phyloP scores from a whole-genome alignment of 2,329 filamentous ascomycete species.

The Leptographium lundbergii region DNA sequence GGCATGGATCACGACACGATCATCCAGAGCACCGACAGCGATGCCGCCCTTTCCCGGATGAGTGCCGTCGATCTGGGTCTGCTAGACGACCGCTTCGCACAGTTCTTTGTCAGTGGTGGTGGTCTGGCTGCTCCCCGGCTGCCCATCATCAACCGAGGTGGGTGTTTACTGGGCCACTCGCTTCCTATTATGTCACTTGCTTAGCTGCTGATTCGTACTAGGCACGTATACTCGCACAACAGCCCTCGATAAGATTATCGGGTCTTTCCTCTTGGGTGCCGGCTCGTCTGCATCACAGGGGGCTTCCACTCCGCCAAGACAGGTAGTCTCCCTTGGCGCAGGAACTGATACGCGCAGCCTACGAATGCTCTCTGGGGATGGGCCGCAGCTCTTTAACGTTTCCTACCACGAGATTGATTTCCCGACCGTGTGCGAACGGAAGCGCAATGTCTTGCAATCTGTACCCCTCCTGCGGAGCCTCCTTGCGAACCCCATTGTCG shows the following conservation, averaged over 20 bases:
- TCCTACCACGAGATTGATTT: conserved; percentile 94
- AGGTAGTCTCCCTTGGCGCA: conserved; percentile 86
- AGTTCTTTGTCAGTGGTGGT: conserved; percentile 44
- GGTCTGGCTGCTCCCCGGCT: conserved; percentile 49
- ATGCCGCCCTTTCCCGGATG: conserved; percentile 77
- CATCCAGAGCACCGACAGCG: conserved; percentile 81
- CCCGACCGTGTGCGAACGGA: conserved; percentile 54
- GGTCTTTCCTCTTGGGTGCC: conserved; percentile 47
- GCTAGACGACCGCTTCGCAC: conserved; percentile 68
- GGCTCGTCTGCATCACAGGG: not conserved
- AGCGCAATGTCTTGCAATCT: conserved; percentile 42
- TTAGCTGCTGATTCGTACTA: conserved; percentile 25
- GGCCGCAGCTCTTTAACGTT: conserved; percentile 28
- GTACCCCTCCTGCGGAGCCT: conserved; percentile 28
- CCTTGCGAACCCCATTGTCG: conserved; percentile 20
- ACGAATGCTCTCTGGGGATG: conserved; percentile 43
- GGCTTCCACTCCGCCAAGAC: conserved; percentile 31
- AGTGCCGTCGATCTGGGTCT: conserved; percentile 84
- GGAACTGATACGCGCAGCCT: conserved; percentile 88
- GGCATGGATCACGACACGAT: conserved; percentile 49
- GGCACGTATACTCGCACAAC: conserved; percentile 87
- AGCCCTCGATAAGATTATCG: conserved; percentile 67
- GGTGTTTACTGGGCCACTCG: conserved; percentile 7
- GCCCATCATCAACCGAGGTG: conserved; percentile 91
- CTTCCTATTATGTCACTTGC: no score